A percentile compares a stretch with the other conserved stretches of the same genome.
Conservation (phyloP, 208 protist species). For the Plasmodiophora brassicae region DNA sequence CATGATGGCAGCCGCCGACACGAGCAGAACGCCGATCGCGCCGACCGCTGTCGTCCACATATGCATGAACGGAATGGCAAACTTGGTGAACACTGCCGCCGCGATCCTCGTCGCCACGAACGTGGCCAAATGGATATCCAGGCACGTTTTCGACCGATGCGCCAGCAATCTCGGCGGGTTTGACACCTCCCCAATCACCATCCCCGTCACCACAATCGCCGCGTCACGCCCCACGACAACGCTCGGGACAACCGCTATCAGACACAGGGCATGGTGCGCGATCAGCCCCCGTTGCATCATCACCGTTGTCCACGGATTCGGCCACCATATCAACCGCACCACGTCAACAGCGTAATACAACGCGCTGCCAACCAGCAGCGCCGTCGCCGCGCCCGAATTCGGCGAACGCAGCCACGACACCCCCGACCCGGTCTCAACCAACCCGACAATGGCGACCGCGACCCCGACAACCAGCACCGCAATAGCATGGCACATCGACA, state of each 20-base stretch:
- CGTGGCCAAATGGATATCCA: not conserved
- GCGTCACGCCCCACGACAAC: not conserved
- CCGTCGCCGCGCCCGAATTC: too few species aligned
- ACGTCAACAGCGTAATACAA: not conserved
- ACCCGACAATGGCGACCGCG: not conserved
- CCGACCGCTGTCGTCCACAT: not conserved
- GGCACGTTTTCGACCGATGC: not conserved
- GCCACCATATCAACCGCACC: not conserved
- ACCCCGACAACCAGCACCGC: not conserved
- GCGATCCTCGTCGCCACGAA: not conserved
- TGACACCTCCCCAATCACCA: not conserved
- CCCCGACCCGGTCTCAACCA: not conserved
- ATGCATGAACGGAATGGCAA: not conserved
- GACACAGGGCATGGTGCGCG: not conserved
- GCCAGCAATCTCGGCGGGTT: conserved; percentile 8
- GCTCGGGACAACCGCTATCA: not conserved
- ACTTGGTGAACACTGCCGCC: not conserved
- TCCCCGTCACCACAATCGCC: not conserved
- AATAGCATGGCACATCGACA: too few species aligned
- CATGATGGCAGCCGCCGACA: not conserved
- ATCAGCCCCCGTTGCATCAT: not conserved
- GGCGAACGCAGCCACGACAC: too few species aligned
- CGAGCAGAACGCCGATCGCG: not conserved
- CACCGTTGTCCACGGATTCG: not conserved
- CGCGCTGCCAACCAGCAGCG: too few species aligned